These are phyloP conservation scores for Jaapia argillacea DNA, from an alignment of 768 basidiomycete species.

Conservation along the genomic window DNA sequence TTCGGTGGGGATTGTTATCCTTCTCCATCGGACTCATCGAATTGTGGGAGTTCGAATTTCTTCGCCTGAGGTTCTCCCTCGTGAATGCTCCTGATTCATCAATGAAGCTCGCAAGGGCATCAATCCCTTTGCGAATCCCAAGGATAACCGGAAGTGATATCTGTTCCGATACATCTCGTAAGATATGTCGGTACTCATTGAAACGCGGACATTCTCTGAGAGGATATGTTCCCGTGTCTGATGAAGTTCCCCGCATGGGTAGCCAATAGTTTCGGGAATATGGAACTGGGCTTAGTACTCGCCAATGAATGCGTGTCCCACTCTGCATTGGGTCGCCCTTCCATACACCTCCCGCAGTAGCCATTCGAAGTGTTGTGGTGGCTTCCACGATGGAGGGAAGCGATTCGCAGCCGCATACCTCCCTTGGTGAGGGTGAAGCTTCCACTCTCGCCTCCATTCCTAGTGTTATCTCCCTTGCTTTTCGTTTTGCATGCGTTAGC, in stretches of 20 bases:
- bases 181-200: constrained; percentile 4
- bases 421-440: no score
- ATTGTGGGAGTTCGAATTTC: no score
- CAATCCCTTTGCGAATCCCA: background rate
- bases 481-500: no score
- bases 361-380: background rate
- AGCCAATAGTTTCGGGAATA: constrained; percentile 7
- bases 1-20: no score
- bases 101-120: background rate
- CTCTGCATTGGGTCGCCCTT: constrained; percentile 9
- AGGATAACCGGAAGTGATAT: background rate
- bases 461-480: no score
- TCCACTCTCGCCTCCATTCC: no score
- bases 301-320: constrained; percentile 14
- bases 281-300: constrained; percentile 11
- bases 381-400: no score
- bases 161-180: background rate
- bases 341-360: constrained; percentile 7
- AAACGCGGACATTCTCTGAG: constrained; percentile 6
- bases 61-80: background rate
- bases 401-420: no score
- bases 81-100: background rate
- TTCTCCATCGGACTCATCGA: no score
- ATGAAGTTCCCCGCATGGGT: constrained; percentile 9
- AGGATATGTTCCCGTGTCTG: constrained; percentile 12